A percentile compares a stretch with the other conserved stretches of the same genome.
These are phyloP conservation scores for Brettanomyces custersianus DNA, from an alignment of 805 yeast species.

Conservation along the genomic window DNA sequence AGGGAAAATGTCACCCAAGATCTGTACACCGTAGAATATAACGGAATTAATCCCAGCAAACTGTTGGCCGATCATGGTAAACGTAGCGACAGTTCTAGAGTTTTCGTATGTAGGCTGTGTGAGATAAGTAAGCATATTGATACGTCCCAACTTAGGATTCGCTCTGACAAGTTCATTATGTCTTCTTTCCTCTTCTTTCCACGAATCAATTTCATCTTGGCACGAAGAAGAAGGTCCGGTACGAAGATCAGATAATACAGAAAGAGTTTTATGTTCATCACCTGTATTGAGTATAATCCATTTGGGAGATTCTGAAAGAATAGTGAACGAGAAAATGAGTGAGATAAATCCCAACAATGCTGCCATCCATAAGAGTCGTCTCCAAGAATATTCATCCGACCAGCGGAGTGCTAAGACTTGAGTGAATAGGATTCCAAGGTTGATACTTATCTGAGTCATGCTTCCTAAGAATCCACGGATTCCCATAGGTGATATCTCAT, in stretches of 20 bases:
- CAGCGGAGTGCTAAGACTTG: conserved; percentile 65
- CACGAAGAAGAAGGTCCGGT: conserved; percentile 9
- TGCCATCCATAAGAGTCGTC: conserved; percentile 59
- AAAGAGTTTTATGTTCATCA: conserved; percentile 26
- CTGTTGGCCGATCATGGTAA: conserved; percentile 78
- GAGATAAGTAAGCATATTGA: conserved; percentile 37
- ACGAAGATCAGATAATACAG: conserved; percentile 30
- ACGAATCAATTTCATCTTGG: conserved; percentile 19
- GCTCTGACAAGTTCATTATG: conserved; percentile 16
- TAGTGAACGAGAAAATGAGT: conserved; percentile 30
- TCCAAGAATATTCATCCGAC: conserved; percentile 65
- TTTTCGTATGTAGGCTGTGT: conserved; percentile 41
- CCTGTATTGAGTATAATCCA: conserved; percentile 50
- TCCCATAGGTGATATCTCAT: conserved; percentile 65
- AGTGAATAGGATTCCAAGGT: conserved; percentile 74
- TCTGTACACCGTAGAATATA: conserved; percentile 86
- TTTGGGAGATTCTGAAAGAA: conserved; percentile 70
- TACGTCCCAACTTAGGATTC: conserved; percentile 12
- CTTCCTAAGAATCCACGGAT: conserved; percentile 77
- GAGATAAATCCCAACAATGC: conserved; percentile 42
- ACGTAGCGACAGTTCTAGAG: conserved; percentile 58
- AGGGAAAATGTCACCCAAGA: conserved; percentile 67
- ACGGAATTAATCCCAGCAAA: conserved; percentile 90
- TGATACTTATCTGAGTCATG: conserved; percentile 81
- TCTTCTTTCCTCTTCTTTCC: conserved; percentile 22